These are phyloP conservation scores for Trametes sp. DNA, from an alignment of 1,284 basidiomycete genomes.

Conservation along the genomic window DNA sequence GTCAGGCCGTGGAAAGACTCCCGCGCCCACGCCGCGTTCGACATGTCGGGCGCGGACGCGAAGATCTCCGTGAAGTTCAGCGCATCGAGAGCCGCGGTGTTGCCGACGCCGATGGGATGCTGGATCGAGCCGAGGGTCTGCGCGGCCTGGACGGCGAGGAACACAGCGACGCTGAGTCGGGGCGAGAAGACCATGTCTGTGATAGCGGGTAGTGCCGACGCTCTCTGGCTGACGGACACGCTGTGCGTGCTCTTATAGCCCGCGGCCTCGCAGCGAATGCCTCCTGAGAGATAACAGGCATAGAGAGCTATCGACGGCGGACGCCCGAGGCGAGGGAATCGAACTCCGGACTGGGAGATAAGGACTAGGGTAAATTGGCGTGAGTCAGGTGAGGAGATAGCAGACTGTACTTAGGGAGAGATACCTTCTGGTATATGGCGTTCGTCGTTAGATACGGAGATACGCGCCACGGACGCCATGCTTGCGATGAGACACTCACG, in stretches of 20 bases:
- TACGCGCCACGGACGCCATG: not conserved
- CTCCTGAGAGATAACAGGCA: slow-evolving; percentile 22
- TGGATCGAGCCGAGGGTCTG: slow-evolving; percentile 20
- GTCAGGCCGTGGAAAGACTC: slow-evolving; percentile 42
- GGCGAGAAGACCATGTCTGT: slow-evolving; percentile 18
- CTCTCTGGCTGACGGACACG: not conserved
- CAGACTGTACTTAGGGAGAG: slow-evolving; percentile 21
- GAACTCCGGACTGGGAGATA: slow-evolving; percentile 12
- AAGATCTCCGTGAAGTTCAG: slow-evolving; percentile 41
- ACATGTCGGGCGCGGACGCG: slow-evolving; percentile 27
- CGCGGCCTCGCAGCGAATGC: not conserved
- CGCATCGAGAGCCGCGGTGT: slow-evolving; percentile 11
- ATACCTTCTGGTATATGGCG: slow-evolving; percentile 16
- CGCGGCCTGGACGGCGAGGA: slow-evolving; percentile 15
- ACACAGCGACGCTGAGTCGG: slow-evolving; percentile 9
- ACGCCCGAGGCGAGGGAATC: slow-evolving; percentile 11
- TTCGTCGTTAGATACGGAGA: not conserved
- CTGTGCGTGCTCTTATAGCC: slow-evolving; percentile 11
- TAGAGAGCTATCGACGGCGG: slow-evolving; percentile 16
- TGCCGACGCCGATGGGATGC: slow-evolving; percentile 24
- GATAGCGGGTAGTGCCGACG: not conserved
- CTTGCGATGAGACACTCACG: not conserved
- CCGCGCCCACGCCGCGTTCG: slow-evolving; percentile 35
- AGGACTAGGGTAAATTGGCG: slow-evolving; percentile 5
- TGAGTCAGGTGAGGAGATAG: slow-evolving; percentile 12